phyloP scores from a whole-genome alignment of 2,329 filamentous ascomycete species.

The Cladophialophora immunda region DNA sequence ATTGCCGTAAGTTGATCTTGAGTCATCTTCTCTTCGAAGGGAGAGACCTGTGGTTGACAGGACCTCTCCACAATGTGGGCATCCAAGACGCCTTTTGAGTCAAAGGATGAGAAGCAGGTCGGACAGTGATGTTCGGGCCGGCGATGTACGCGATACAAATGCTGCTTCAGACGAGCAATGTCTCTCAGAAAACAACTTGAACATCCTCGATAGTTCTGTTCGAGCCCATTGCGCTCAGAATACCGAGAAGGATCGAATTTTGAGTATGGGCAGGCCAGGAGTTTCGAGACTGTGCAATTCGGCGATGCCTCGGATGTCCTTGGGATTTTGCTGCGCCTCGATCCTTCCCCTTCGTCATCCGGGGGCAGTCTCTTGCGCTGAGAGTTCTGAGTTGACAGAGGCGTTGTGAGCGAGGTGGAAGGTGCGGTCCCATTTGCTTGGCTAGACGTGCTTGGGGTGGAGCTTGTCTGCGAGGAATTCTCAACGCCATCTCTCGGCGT shows the following conservation, averaged over 20 bases:
- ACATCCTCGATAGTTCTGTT: slow-evolving; percentile 25
- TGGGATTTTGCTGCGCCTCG: slow-evolving; percentile 8
- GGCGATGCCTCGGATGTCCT: background rate
- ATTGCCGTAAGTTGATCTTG: slow-evolving; percentile 27
- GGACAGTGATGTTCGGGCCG: slow-evolving; percentile 23
- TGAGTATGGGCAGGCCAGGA: slow-evolving; percentile 48
- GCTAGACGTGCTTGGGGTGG: slow-evolving; percentile 4
- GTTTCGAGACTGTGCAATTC: background rate
- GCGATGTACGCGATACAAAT: slow-evolving; percentile 29
- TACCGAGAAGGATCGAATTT: slow-evolving; percentile 26
- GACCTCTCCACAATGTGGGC: slow-evolving; percentile 19
- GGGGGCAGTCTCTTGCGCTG: slow-evolving; percentile 2
- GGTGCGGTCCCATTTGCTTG: background rate
- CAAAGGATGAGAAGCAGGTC: slow-evolving; percentile 21
- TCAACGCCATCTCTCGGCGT: slow-evolving; percentile 7
- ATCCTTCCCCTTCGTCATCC: slow-evolving; percentile 11
- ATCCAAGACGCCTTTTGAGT: slow-evolving; percentile 1
- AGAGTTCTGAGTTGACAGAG: background rate
- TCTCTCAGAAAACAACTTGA: slow-evolving; percentile 15
- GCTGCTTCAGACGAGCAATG: slow-evolving; percentile 29
- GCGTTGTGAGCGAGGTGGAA: background rate
- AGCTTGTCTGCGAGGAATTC: slow-evolving; percentile 5
- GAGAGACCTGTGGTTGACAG: slow-evolving; percentile 5
- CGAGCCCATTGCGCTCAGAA: slow-evolving; percentile 22
- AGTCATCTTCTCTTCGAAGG: slow-evolving; percentile 33